Evolutionary conservation across 75 land plant genomes (phyloP), one percentile per base, ranked within the genome.

Genomic region (Azolla pinnata): DNA sequence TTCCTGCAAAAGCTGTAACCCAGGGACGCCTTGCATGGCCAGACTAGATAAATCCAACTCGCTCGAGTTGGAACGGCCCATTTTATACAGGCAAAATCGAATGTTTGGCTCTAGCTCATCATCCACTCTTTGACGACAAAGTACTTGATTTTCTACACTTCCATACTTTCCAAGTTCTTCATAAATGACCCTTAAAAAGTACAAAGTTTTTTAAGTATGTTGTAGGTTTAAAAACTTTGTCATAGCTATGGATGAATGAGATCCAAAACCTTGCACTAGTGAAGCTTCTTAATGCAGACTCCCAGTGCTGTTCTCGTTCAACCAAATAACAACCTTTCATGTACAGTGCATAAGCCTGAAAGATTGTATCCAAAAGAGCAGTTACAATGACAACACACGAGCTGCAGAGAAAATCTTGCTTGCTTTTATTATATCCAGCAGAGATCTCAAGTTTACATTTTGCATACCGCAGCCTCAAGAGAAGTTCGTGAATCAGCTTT

Each of bases 121-220:
- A 28, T 95, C 99, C 61, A 95, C 96, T 32, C 99, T 87, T 33
- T 86, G 85, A 27, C 90, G 79, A 54, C 90, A 95, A 28, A 95
- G 64, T 24, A 95, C 71, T 64, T 95, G 99, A 63, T 95, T 89
- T 47, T 95, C 99, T 44, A 89, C 63, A 49, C 71, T 84, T 55
- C 99, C 99, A 63, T 79, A 89, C 65, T 89, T 89, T 18, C 99
- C 99, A 53, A 95, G 99, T 68, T 89, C 82, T 58, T 89, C 91
- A 70, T 95, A 95, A 1, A 95, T 82, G 66, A 79, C 83, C 74
- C 99, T 95, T 52, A 29, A 33, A 4, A 12, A 21, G 29, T 18
- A 21, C 20, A 4, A 55, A 29, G 12, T 8, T 38, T 38, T 38
- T 8, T 7, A 38, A 38, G 14, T 8, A 8, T 5, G n/a, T 8